Base-by-base conservation (phyloP, 2,329 filamentous ascomycete genomes). In the Sarocladium oryzae region DNA sequence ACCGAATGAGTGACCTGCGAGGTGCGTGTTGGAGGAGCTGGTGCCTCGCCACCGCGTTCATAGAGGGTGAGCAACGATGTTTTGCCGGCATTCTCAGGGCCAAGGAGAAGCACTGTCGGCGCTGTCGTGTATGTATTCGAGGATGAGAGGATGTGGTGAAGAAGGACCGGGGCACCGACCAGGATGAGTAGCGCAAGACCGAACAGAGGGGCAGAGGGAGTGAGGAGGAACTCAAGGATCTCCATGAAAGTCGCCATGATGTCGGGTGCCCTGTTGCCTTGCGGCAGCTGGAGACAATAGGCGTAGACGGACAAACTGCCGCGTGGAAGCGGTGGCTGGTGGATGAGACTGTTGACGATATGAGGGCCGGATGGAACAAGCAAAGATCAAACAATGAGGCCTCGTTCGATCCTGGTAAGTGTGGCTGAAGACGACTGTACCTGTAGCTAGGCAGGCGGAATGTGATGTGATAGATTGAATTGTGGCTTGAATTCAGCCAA, bases 51-150 rank as follows among this genome's bases (percentile, higher is more conserved):
- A 60, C 79, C 79, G 59, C 78, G 77, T 69, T 85, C 79, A 60
- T 82, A 74, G 59, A 93, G 77, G 20, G 89, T 90, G n/a, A 90
- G 72, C 30, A 97, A 81, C 8, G 88, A 80, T 0, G 93, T 97
- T 74, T 97, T 99, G 61, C 93, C 93, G 48, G 82, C 79, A 56
- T 85, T 87, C 52, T 85, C 84, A 15, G 92, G 89, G 1, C 93
- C 93, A 46, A 91, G 66, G 38, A 96, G 79, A 9, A 96, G 74
- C 54, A 97, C 82, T 7, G 85, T 86, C 48, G 92, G 89, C 23
- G 87, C 78, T 13, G 75, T 77, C 33, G 81, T 81, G 60, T 86
- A 84, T 13, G 83, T 67, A 21, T 79, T 78, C 48, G 81, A 76
- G 51, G 79, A 79, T 66, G 89, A 83, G 63, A 96, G 78, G 63